phyloP scores from a whole-genome alignment of 1,284 basidiomycete species.

The Leccinum fuscescens region DNA sequence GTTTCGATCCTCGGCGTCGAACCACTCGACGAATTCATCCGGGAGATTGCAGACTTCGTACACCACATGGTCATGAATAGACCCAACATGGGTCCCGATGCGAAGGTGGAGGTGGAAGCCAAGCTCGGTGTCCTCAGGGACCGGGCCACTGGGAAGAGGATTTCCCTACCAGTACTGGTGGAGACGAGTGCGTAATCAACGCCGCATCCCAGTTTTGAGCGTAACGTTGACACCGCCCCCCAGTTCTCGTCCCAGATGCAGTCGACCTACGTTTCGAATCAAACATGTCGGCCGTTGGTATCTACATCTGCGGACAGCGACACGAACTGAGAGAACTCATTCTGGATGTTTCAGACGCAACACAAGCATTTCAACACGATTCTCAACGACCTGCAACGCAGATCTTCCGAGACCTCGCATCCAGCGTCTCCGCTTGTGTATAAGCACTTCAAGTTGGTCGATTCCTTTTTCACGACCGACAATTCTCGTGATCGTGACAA shows the following conservation, averaged over 20 bases:
- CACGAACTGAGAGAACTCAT: conserved; percentile 4
- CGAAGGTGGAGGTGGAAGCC: conserved; percentile 82
- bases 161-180: conserved; percentile 73
- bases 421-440: conserved; percentile 67
- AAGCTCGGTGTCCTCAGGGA: conserved; percentile 86
- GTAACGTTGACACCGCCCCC: conserved; percentile 4
- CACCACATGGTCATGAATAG: conserved; percentile 63
- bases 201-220: not conserved
- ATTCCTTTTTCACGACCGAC: conserved; percentile 74
- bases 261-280: conserved; percentile 80
- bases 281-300: conserved; percentile 83
- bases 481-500: conserved; percentile 54
- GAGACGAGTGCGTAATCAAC: conserved; percentile 76
- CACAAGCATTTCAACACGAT: conserved; percentile 85
- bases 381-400: conserved; percentile 73
- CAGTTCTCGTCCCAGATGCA: conserved; percentile 52
- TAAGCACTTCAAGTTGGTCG: conserved; percentile 75
- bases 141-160: conserved; percentile 51
- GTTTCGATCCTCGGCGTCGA: conserved; percentile 90
- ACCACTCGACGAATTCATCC: conserved; percentile 92
- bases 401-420: conserved; percentile 45
- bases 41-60: conserved; percentile 89
- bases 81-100: conserved; percentile 45
- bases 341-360: conserved; percentile 56
- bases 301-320: conserved; percentile 12